Conservation (phyloP, 1,139 yeast species). For the Zygosaccharomyces sapae region DNA sequence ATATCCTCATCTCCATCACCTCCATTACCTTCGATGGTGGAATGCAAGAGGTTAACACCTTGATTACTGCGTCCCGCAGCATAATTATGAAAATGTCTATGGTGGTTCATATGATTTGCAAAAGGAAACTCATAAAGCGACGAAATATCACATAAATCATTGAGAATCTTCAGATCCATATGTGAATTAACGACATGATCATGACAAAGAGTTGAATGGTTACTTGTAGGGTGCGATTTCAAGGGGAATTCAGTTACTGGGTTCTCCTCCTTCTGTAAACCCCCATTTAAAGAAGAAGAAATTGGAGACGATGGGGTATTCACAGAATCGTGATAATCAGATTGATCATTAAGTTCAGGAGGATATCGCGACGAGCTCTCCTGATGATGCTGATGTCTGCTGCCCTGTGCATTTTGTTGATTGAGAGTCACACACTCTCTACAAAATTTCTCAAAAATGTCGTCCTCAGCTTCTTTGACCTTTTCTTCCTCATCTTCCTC, state of each 20-base stretch:
- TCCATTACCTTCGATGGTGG: constrained; percentile 8
- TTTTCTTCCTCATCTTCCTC: constrained; percentile 9
- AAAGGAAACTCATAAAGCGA: constrained; percentile 35
- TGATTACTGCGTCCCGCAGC: constrained; percentile 6
- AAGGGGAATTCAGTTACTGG: neutral
- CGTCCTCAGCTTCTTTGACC: constrained; percentile 16
- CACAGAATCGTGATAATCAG: neutral
- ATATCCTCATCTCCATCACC: constrained; percentile 13
- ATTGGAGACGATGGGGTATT: constrained; percentile 13
- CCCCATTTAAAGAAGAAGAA: constrained; percentile 9
- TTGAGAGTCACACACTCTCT: constrained; percentile 24
- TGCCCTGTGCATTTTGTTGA: constrained; percentile 9
- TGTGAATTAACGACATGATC: constrained; percentile 26
- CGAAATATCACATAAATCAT: constrained; percentile 34
- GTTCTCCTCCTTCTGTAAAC: neutral
- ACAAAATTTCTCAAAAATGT: constrained; percentile 27
- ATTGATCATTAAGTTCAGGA: constrained; percentile 5
- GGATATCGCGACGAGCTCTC: constrained; percentile 2
- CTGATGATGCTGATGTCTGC: constrained; percentile 16
- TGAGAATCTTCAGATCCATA: constrained; percentile 30
- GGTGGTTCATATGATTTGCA: constrained; percentile 29
- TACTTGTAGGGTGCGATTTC: neutral
- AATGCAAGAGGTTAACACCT: constrained; percentile 11
- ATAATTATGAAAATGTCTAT: constrained; percentile 17
- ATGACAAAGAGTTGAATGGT: constrained; percentile 13